Evolutionary conservation across 2,329 filamentous ascomycete species (phyloP), one percentile per base, ranked within the genome.

Genomic region (Xylaria sp.): DNA sequence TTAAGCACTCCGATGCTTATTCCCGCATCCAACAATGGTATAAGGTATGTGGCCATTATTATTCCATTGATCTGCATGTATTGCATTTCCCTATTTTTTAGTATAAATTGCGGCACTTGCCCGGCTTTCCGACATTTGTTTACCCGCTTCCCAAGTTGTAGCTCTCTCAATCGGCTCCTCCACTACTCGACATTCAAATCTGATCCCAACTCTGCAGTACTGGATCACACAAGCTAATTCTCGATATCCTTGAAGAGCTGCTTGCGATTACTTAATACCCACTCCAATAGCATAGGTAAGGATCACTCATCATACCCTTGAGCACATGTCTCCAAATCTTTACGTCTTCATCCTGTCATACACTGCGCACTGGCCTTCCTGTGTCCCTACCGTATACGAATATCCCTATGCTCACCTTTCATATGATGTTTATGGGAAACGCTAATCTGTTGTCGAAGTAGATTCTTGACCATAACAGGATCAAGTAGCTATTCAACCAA

Each of bases 371-470:
- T n/a, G 7, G 27, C 12, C 17, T 6, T 34, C 36, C 17, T 4
- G 32, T n/a, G n/a, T 39, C 19, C 1, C 11, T 1, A 6, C 7
- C 9, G 8, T 8, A 19, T 12, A 17, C 11, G 3, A 1, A 27
- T 19, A 32, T 3, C 9, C 17, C 14, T 11, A n/a, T 17, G 7
- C 36, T 14, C 12, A 12, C 39, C 27, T 30, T 24, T 6, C 8
- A 1, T n/a, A 14, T 1, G 17, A 19, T 19, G 6, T 36, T 19
- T 1, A 27, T 12, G 45, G 9, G 2, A n/a, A n/a, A 60, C 8
- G 4, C 61, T 61, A 27, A 67, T 3, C 8, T 14, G 11, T 19
- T 45, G 19, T 39, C 21, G 19, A 21, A 55, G 27, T 19, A 64
- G 39, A 8, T 51, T 3, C 0, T 34, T 39, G 24, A 27, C 9